These are phyloP conservation scores for Glycyrrhiza uralensis DNA, from an alignment of 306 rosid genomes.

Conservation along the genomic window DNA sequence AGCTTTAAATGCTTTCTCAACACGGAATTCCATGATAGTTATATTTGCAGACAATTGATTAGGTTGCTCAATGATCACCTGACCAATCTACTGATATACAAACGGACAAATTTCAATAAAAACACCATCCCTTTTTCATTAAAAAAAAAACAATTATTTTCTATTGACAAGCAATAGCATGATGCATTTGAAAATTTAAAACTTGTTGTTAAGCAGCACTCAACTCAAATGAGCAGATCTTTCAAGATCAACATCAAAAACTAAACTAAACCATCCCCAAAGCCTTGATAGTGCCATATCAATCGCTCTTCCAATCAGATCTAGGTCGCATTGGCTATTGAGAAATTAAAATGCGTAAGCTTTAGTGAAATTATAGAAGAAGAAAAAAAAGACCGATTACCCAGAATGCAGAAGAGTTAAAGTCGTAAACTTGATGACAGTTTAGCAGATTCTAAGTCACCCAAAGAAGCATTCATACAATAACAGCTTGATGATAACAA, in stretches of 20 bases:
- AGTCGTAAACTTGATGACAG: background rate
- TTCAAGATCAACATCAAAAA: constrained; percentile 14
- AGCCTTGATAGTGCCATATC: constrained; percentile 25
- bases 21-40: background rate
- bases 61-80: background rate
- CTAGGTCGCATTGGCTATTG: constrained; percentile 22
- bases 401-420: constrained; percentile 4
- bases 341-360: background rate
- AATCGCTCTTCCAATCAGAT: constrained; percentile 32
- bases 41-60: background rate
- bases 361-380: background rate
- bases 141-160: background rate
- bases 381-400: background rate
- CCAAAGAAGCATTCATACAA: background rate
- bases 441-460: background rate
- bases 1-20: background rate
- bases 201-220: background rate
- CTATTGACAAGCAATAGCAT: background rate
- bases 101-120: background rate
- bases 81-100: background rate
- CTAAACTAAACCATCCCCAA: background rate
- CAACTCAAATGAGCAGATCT: constrained; percentile 16
- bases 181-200: background rate
- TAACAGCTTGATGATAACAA: background rate
- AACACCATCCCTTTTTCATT: background rate